Evolutionary conservation across 2,329 filamentous ascomycete genomes (phyloP).

Genomic region (Colletotrichum sp.): DNA sequence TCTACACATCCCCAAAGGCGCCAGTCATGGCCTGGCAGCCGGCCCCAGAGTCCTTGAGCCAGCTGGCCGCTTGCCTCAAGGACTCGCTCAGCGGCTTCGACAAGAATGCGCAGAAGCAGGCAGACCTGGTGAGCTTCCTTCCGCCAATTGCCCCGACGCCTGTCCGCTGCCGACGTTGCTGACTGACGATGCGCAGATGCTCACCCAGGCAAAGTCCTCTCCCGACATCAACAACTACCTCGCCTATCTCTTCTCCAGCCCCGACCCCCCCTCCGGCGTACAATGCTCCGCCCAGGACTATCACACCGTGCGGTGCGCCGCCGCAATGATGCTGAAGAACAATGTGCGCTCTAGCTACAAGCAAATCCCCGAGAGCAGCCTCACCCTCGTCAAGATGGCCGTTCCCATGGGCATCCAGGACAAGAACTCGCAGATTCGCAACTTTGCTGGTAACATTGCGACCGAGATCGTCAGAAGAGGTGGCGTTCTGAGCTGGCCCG

Average conservation of each 20-base stretch:
- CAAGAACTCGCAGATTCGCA: constrained; percentile 80
- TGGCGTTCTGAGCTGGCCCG: constrained; percentile 89
- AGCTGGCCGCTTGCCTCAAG: constrained; percentile 87
- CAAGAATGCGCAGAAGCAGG: constrained; percentile 82
- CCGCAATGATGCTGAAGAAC: constrained; percentile 95
- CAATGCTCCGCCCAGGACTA: constrained; percentile 66
- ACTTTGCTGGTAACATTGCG: constrained; percentile 89
- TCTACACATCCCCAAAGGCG: constrained; percentile 21
- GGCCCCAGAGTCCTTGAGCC: constrained; percentile 81
- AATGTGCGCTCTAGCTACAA: constrained; percentile 80
- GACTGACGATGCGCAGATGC: constrained; percentile 69
- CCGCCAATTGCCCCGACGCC: not conserved
- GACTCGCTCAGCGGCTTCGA: constrained; percentile 90
- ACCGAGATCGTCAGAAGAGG: constrained; percentile 88
- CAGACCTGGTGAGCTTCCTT: constrained; percentile 72
- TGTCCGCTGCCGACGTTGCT: constrained; percentile 5
- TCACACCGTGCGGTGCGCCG: constrained; percentile 81
- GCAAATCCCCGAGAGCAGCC: constrained; percentile 73
- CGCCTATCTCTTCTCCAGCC: constrained; percentile 83
- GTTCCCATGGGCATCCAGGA: constrained; percentile 84
- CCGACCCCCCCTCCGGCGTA: constrained; percentile 65
- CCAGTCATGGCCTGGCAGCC: constrained; percentile 90
- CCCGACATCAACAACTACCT: constrained; percentile 98
- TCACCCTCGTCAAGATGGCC: constrained; percentile 79
- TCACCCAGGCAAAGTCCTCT: constrained; percentile 83